Evolutionary conservation across 2,329 filamentous ascomycete genomes (phyloP), one percentile per base, ranked within the genome.

Genomic region (Pseudogymnoascus sp.): DNA sequence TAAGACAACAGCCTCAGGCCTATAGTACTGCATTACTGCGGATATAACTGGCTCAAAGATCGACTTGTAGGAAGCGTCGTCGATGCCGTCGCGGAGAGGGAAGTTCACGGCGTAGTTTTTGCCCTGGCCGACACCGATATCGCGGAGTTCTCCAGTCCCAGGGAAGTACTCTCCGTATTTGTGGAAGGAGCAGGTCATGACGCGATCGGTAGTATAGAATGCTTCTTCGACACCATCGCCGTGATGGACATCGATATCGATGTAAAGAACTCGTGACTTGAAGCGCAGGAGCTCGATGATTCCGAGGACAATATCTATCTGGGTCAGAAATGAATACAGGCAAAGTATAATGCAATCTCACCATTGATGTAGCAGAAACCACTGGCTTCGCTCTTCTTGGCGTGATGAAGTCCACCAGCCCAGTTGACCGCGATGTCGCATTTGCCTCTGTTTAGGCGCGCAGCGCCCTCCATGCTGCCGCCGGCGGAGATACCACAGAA

Each of bases 351-450:
- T 33, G 9, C 30, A 15, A 4, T 78, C 75, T 79, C 83, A 82
- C 89, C 92, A 72, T 99, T 99, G 67, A 97, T 90, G 73, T 99
- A 99, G 78, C 94, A 99, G 77, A 99, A 99, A 34, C 94, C 94
- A 67, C 88, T 92, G 62, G 94, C 94, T 75, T 96, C 91, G 65
- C 88, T 89, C 75, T 97, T 97, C 74, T 97, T 96, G 41, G 94
- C 94, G 73, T 99, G 94, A 73, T 99, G 94, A 55, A 99, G 82
- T 23, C 94, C 94, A 58, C 94, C 94, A 45, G 92, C 94, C 94
- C 94, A 99, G 74, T 97, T 97, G 73, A 99, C 89, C 18, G 94
- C 94, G 68, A 99, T 96, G 72, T 97, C 90, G 71, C 91, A 94
- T 74, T 96, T 94, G 65, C 89, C 83, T 64, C 92, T 89, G 70